phyloP scores from a whole-genome alignment of 345 rosid species.

The Eucalyptus lansdowneana region DNA sequence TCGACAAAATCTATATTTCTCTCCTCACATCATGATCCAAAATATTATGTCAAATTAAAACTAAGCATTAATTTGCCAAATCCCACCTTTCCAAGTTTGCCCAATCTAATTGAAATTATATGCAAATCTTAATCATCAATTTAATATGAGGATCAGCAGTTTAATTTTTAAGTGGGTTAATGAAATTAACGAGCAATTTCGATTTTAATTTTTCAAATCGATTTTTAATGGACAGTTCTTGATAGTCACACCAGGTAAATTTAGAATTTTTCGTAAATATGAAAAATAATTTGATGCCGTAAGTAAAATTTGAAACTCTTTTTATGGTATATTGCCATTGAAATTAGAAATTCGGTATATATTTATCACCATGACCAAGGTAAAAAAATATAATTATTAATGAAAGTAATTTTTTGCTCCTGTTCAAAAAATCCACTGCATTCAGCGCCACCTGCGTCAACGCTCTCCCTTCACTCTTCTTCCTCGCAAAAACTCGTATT shows the following conservation, averaged over 20 bases:
- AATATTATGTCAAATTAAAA: background rate
- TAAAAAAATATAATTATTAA: too few species aligned
- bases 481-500: background rate
- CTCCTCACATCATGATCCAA: fast-evolving
- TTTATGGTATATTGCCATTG: background rate
- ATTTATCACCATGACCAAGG: background rate
- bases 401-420: background rate
- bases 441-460: too few species aligned
- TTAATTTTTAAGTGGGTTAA: fast-evolving
- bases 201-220: too few species aligned
- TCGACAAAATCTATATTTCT: background rate
- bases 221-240: fast-evolving
- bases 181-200: fast-evolving
- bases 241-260: too few species aligned
- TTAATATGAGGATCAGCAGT: fast-evolving
- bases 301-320: background rate
- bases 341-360: background rate
- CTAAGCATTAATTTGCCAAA: background rate
- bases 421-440: background rate
- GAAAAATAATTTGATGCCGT: fast-evolving
- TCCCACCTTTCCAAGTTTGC: background rate
- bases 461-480: background rate
- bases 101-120: background rate
- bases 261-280: too few species aligned
- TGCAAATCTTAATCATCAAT: fast-evolving